Conservation (phyloP, 2,329 filamentous ascomycete genomes). For the Aspergillus chevalieri region DNA sequence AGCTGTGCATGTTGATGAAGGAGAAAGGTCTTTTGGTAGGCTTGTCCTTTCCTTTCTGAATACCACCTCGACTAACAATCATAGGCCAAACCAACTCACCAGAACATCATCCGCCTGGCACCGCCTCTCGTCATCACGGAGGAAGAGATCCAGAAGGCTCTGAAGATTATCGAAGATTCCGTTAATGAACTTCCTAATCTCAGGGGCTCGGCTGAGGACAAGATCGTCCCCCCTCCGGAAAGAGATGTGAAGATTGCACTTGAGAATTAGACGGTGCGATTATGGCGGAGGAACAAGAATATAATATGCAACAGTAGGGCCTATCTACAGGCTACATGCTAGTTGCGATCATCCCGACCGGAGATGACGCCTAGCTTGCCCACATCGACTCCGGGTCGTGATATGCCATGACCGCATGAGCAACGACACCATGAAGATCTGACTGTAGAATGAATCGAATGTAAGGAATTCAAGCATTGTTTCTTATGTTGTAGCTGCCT, state of each 20-base stretch:
- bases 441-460: no score
- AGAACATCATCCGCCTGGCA: conserved; percentile 97
- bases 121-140: conserved; percentile 93
- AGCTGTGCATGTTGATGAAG: conserved; percentile 92
- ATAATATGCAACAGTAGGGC: background rate
- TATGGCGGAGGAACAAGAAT: background rate
- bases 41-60: conserved; percentile 9
- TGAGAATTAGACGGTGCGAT: conserved; percentile 44
- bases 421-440: no score
- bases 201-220: conserved; percentile 51
- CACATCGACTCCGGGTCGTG: no score
- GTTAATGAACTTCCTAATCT: conserved; percentile 71
- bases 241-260: conserved; percentile 57
- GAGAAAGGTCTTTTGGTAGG: conserved; percentile 86
- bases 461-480: no score
- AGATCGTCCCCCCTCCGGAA: conserved; percentile 54
- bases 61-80: conserved; percentile 8
- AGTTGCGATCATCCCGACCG: background rate
- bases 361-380: background rate
- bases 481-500: no score
- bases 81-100: conserved; percentile 94
- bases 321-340: background rate
- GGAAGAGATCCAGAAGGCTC: conserved; percentile 69
- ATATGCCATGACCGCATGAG: no score
- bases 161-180: conserved; percentile 74